Percentiles rank a stretch among this genome's conserved stretches.
phyloP scores from a whole-genome alignment of 164 flowering plant genomes.

The Vitis riparia region DNA sequence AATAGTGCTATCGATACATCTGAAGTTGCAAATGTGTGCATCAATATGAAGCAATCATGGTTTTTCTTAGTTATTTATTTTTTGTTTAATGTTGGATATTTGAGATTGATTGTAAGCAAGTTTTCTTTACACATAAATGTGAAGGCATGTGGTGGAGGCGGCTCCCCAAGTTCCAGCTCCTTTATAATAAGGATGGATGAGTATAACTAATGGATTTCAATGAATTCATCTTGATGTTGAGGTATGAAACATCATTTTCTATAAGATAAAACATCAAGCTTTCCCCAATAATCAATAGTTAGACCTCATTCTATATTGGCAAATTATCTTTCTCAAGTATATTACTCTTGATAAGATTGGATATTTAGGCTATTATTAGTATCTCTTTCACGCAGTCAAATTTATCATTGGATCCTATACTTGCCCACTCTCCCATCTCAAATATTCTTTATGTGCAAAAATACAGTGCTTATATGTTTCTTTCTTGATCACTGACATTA shows the following conservation, averaged over 20 bases:
- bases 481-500: background rate
- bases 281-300: background rate
- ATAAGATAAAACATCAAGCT: background rate
- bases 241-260: constrained; percentile 13
- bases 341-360: background rate
- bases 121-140: constrained; percentile 17
- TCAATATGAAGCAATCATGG: too few relatives aligned
- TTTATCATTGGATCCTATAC: background rate
- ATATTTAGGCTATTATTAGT: background rate
- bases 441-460: background rate
- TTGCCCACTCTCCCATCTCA: background rate
- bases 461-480: too few relatives aligned
- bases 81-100: background rate
- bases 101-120: too few relatives aligned
- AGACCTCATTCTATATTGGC: background rate
- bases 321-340: background rate
- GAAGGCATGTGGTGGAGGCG: constrained; percentile 97
- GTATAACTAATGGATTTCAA: constrained; percentile 68
- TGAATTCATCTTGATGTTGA: constrained; percentile 12
- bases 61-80: background rate
- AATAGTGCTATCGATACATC: constrained; percentile 75
- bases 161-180: constrained; percentile 73
- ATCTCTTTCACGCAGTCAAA: background rate
- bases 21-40: constrained; percentile 83
- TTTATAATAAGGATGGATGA: constrained; percentile 95